Percentiles rank a stretch among this genome's conserved stretches.
Evolutionary conservation across 2,329 filamentous ascomycete genomes (phyloP).

Genomic region (Stachybotrys elegans): DNA sequence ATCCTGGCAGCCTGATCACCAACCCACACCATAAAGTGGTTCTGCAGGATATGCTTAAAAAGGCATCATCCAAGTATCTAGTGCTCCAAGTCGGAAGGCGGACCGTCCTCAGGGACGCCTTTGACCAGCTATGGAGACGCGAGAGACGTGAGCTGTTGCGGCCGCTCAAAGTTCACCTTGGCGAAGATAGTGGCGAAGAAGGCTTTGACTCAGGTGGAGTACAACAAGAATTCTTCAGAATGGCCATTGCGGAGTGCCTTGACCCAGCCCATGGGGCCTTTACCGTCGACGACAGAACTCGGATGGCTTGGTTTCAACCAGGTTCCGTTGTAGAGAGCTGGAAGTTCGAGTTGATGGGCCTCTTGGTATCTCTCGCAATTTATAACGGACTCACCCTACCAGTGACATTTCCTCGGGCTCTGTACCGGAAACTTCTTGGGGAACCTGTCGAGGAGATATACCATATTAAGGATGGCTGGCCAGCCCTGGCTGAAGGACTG

Average conservation of each 20-base stretch:
- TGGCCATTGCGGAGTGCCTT: slow-evolving; percentile 75
- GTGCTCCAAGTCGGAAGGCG: slow-evolving; percentile 65
- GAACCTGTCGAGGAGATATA: slow-evolving; percentile 64
- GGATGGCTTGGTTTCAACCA: slow-evolving; percentile 84
- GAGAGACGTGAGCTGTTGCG: slow-evolving; percentile 77
- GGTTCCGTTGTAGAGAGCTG: slow-evolving; percentile 76
- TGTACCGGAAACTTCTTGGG: slow-evolving; percentile 77
- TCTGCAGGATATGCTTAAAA: slow-evolving; percentile 58
- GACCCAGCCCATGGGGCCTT: slow-evolving; percentile 77
- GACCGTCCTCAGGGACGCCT: slow-evolving; percentile 64
- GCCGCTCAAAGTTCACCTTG: slow-evolving; percentile 83
- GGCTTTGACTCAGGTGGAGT: slow-evolving; percentile 93
- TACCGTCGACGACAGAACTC: slow-evolving; percentile 67
- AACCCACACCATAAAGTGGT: slow-evolving; percentile 55
- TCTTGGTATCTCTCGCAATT: slow-evolving; percentile 83
- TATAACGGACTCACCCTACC: slow-evolving; percentile 93
- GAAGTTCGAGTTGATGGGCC: slow-evolving; percentile 84
- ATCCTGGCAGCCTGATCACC: slow-evolving; percentile 48
- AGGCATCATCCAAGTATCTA: slow-evolving; percentile 65
- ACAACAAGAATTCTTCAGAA: slow-evolving; percentile 91
- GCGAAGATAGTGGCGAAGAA: slow-evolving; percentile 76
- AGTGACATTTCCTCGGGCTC: slow-evolving; percentile 76
- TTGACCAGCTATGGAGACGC: slow-evolving; percentile 86
- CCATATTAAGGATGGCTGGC: slow-evolving; percentile 84
- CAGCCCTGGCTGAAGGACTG: slow-evolving; percentile 70